A percentile compares a stretch with the other conserved stretches of the same genome.
Conservation (phyloP, 129 eudicot species). For the Gnaphalium uliginosum region DNA sequence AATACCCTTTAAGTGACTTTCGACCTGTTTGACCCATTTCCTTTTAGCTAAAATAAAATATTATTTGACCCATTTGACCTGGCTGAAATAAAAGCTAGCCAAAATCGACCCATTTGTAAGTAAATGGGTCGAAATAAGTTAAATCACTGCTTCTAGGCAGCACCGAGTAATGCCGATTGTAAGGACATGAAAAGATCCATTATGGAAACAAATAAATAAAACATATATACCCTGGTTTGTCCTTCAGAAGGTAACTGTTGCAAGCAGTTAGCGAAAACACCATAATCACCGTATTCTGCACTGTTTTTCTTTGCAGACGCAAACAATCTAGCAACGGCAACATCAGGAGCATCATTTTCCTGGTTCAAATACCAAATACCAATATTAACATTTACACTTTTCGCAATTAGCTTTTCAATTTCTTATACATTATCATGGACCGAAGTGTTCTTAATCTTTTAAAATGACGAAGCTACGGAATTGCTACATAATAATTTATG, state of each 20-base stretch:
- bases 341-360: constrained; percentile 83
- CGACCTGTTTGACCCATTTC: neutral
- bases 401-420: neutral
- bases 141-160: neutral
- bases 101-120: neutral
- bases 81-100: constrained; percentile 5
- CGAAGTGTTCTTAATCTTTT: neutral
- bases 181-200: neutral
- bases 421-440: neutral
- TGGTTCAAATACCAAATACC: constrained; percentile 33
- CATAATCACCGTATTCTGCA: constrained; percentile 45
- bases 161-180: constrained; percentile 2
- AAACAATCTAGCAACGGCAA: constrained; percentile 83
- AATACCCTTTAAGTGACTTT: neutral
- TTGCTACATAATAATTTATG: neutral
- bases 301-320: constrained; percentile 63
- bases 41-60: constrained; percentile 1
- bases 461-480: neutral
- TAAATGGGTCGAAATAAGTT: neutral
- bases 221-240: constrained; percentile 59
- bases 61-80: neutral
- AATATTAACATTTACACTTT: constrained; percentile 20
- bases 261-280: constrained; percentile 66
- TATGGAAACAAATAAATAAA: neutral
- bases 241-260: constrained; percentile 82